Base-by-base conservation (phyloP, 2,329 filamentous ascomycete genomes). In the Claviceps humidiphila region DNA sequence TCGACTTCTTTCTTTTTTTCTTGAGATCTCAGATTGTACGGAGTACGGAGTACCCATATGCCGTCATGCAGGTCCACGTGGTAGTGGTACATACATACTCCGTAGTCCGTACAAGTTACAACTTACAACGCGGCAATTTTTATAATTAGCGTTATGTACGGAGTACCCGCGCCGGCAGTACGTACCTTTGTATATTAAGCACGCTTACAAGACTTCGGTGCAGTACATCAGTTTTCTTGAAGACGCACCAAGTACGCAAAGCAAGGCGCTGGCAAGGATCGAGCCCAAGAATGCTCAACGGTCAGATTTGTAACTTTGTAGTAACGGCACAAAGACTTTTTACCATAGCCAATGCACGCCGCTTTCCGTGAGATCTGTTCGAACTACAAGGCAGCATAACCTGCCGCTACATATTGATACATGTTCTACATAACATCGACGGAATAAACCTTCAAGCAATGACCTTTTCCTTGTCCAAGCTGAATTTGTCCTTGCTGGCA, bases 391-490 rank as follows among this genome's bases (percentile, higher is more conserved):
- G 24, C 14, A 38, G 37, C 24, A 43, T 4, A 30, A 47, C 26
- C 24, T 50, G 14, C 39, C 30, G 30, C 30, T 34, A 34, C 9
- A 34, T 54, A 53, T 54, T 52, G 22, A 41, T 55, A 48, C 42
- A 47, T 50, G 37, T 47, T 54, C 50, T 52, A 52, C 40, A 50
- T 34, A 41, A 17, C n/a, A n/a, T 39, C 41, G 37, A 4, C 26
- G 11, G 16, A 39, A 4, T 22, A 30, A 16, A 24, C 17, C 40
- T 49, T 61, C 64, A 76, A 45, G 66, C 70, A 64, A 71, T 55
- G 2, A 66, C 67, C 68, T 76, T 77, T 56, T 72, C 66, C 20
- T 6, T 24, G 30, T 34, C 30, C 54, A 73, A 71, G 45, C 64
- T 68, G 41, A 66, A 53, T 16, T 64, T 61, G 41, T 47, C 20